phyloP scores from a whole-genome alignment of 208 protist species.

The Leishmania amazonensis region DNA sequence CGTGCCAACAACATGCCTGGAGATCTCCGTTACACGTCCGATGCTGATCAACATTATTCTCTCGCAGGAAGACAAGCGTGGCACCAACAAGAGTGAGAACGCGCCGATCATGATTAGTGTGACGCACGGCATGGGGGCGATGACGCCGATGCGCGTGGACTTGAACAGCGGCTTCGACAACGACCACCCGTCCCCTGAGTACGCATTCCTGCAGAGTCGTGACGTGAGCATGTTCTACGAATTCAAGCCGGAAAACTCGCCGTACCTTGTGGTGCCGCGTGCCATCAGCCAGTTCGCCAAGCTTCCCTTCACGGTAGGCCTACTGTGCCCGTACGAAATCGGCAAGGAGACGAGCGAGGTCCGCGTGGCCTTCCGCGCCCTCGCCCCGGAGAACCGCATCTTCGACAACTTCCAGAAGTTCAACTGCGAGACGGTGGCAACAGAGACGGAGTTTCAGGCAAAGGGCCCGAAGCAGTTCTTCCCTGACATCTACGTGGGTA shows the following conservation, averaged over 20 bases:
- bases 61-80: constrained; percentile 79
- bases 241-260: constrained; percentile 74
- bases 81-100: constrained; percentile 61
- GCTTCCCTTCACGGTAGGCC: constrained; percentile 62
- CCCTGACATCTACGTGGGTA: constrained; percentile 81
- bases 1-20: constrained; percentile 67
- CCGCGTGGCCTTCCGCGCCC: constrained; percentile 60
- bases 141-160: constrained; percentile 57
- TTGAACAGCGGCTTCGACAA: constrained; percentile 80
- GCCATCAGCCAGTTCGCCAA: constrained; percentile 54
- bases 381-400: constrained; percentile 59
- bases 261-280: constrained; percentile 78
- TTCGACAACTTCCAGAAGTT: constrained; percentile 81
- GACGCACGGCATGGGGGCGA: constrained; percentile 54
- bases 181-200: constrained; percentile 74
- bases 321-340: constrained; percentile 62
- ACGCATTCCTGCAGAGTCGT: constrained; percentile 72
- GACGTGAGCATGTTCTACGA: constrained; percentile 84
- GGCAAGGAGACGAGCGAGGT: constrained; percentile 54
- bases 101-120: constrained; percentile 83
- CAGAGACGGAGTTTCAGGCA: constrained; percentile 79
- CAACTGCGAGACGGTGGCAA: constrained; percentile 55
- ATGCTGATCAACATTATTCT: constrained; percentile 65
- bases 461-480: constrained; percentile 74
- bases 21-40: constrained; percentile 53